Conservation (phyloP, 192 early-diverging fungal genomes). For the Oehlia diaphana region DNA sequence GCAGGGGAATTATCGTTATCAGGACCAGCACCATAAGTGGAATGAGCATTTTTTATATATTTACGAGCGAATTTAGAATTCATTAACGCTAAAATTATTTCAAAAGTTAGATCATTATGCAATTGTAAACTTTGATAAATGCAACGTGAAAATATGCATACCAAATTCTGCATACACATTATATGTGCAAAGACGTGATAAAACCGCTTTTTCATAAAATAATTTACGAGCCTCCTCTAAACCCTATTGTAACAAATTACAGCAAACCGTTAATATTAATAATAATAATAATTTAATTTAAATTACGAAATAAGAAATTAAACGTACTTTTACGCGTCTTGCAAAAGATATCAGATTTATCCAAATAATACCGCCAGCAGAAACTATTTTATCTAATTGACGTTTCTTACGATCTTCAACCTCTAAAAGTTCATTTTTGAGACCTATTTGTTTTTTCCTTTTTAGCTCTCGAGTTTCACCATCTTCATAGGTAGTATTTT, state of each 20-base stretch:
- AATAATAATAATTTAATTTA: background rate
- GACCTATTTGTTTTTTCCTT: slow-evolving; percentile 55
- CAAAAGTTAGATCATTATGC: background rate
- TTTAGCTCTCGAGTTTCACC: slow-evolving; percentile 57
- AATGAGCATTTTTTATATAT: background rate
- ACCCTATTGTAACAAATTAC: background rate
- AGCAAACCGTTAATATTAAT: background rate
- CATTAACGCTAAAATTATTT: background rate
- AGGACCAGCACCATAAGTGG: background rate
- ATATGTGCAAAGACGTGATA: background rate
- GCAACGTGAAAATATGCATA: background rate
- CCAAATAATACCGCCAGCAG: slow-evolving; percentile 72
- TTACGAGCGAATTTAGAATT: background rate
- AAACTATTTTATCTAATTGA: slow-evolving; percentile 56
- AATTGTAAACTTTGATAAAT: background rate
- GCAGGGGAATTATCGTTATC: too few relatives aligned
- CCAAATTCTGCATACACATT: background rate
- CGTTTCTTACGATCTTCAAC: slow-evolving; percentile 58
- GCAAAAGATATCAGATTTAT: slow-evolving; percentile 86
- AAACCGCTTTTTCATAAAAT: background rate
- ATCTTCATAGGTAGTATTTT: slow-evolving; percentile 49
- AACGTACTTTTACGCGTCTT: slow-evolving; percentile 69
- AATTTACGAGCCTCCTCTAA: background rate
- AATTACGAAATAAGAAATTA: too few relatives aligned
- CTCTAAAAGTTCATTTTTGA: slow-evolving; percentile 57